Evolutionary conservation across 2,329 filamentous ascomycete genomes (phyloP).

Genomic region (Aspergillus sp.): DNA sequence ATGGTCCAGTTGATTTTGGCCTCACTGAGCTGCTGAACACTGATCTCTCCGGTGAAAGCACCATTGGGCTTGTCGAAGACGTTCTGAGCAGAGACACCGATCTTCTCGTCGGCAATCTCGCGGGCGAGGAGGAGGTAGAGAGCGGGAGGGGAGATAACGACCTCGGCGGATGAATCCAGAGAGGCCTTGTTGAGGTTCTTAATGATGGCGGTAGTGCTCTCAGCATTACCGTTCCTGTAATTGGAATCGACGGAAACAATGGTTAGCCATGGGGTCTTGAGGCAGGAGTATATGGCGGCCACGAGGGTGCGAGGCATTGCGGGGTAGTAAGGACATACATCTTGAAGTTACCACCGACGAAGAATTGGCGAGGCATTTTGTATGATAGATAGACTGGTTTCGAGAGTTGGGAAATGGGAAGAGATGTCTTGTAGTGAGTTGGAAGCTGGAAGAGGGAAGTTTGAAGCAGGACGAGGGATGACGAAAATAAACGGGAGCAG

Average conservation of each 20-base stretch:
- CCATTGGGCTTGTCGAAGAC: slow-evolving; percentile 96
- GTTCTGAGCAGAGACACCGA: slow-evolving; percentile 93
- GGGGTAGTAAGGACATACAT: slow-evolving; percentile 63
- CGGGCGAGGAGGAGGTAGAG: slow-evolving; percentile 89
- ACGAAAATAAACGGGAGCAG: slow-evolving; percentile 15
- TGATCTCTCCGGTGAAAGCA: slow-evolving; percentile 96
- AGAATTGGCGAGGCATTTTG: slow-evolving; percentile 93
- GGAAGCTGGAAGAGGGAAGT: slow-evolving; percentile 6
- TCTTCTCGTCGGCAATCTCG: slow-evolving; percentile 69
- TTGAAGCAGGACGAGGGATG: slow-evolving; percentile 7
- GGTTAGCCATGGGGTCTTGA: slow-evolving; percentile 6
- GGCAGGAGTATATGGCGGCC: not conserved
- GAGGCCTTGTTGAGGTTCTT: slow-evolving; percentile 82
- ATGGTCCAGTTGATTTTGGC: slow-evolving; percentile 85
- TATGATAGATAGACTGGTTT: slow-evolving; percentile 25
- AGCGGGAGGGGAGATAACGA: slow-evolving; percentile 86
- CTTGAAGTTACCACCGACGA: slow-evolving; percentile 99
- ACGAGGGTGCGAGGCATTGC: slow-evolving; percentile 24
- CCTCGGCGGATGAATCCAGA: slow-evolving; percentile 67
- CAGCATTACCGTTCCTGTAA: slow-evolving; percentile 84
- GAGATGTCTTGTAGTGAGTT: slow-evolving; percentile 1
- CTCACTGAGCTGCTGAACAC: slow-evolving; percentile 86
- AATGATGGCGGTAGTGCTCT: slow-evolving; percentile 89
- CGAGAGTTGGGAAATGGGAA: slow-evolving; percentile 9
- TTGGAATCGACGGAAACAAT: slow-evolving; percentile 26